Conservation (phyloP, 805 yeast species). For the Isabelozyma pseudorhagii region DNA sequence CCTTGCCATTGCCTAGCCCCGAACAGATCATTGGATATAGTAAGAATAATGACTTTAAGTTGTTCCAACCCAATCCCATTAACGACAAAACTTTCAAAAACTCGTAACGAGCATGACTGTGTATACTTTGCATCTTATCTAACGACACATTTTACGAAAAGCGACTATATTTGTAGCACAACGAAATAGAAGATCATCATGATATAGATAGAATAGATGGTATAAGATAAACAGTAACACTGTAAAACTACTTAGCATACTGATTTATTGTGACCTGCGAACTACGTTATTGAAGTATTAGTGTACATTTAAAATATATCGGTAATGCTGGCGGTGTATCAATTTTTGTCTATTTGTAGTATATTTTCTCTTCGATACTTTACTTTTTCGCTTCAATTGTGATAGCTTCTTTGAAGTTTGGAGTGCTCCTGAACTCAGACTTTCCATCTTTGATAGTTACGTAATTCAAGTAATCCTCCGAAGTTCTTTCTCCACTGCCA, state of each 20-base stretch:
- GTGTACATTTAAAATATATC: too few relatives aligned
- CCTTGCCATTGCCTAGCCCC: background rate
- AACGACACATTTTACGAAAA: too few relatives aligned
- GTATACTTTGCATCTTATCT: too few relatives aligned
- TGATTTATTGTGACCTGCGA: too few relatives aligned
- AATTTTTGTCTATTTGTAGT: too few relatives aligned
- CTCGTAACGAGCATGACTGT: background rate
- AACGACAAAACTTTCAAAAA: background rate
- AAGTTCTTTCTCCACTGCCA: background rate
- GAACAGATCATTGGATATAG: background rate
- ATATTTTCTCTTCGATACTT: background rate
- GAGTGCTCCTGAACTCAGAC: conserved; percentile 43
- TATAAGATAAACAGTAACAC: too few relatives aligned
- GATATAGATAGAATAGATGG: too few relatives aligned
- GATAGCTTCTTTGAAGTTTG: conserved; percentile 17
- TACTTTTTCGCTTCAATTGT: background rate
- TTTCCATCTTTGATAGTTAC: conserved; percentile 43
- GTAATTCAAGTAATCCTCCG: conserved; percentile 43
- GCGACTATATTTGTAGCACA: too few relatives aligned
- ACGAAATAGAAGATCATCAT: too few relatives aligned
- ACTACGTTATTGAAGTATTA: too few relatives aligned
- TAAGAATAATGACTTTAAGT: background rate
- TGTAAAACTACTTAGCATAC: too few relatives aligned
- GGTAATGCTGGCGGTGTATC: too few relatives aligned
- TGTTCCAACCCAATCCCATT: background rate